Base-by-base conservation (phyloP, 805 yeast species). In the Ogataea corticis region DNA sequence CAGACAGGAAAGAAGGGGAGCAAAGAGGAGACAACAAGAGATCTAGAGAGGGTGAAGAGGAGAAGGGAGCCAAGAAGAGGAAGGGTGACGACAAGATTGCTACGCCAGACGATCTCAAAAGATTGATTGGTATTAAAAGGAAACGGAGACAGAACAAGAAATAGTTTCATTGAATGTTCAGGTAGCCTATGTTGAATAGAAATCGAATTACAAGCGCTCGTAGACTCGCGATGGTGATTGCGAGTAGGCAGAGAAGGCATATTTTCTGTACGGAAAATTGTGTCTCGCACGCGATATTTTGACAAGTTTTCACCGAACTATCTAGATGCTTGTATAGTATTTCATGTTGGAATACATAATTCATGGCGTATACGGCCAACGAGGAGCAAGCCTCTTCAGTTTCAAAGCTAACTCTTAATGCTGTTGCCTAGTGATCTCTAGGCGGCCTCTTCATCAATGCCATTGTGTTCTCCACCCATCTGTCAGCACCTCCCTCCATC, bases 401-500 rank as follows among this genome's bases (percentile, higher is more conserved):
- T n/a, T n/a, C n/a, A n/a, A n/a, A n/a, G n/a, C n/a, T n/a, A n/a
- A n/a, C n/a, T n/a, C n/a, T n/a, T n/a, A n/a, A n/a, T n/a, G n/a
- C n/a, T n/a, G n/a, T n/a, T n/a, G n/a, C n/a, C 46, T 42, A 63
- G 66, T 89, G 96, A 50, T 77, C 76, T 64, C 95, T 71, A 4
- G 96, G 95, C 9, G 80, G 74, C 52, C 77, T 77, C 52, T 80
- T 79, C 76, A 82, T 80, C 58, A 90, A 69, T 0, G 79, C 73
- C 81, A 87, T 78, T 2, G 90, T 77, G 55, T 85, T 83, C 55
- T 85, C 91, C 4, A 88, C 85, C 96, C 96, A 91, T 1, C 91
- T 87, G 47, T 83, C 88, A 1, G 94, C 91, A 12, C 96, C 97
- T 10, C 97, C 96, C 61, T 88, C 95, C 56, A 78, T 70, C 4